Conservation (phyloP, 2,329 filamentous ascomycete species). For the Diaporthe helianthi region DNA sequence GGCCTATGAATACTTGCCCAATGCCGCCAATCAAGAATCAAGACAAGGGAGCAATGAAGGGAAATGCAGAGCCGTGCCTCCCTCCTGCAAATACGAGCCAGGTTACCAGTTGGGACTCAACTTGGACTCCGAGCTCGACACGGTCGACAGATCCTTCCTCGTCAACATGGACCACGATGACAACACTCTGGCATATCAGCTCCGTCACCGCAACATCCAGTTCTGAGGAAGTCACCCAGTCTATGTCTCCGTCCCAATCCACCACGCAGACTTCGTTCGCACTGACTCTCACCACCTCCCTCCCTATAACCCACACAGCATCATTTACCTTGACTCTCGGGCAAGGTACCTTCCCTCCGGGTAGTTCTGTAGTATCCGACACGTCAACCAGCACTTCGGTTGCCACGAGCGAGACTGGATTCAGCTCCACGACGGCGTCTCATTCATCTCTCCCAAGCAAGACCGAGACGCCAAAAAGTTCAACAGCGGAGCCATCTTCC, state of each 20-base stretch:
- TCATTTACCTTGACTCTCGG: background rate
- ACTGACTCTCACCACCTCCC: background rate
- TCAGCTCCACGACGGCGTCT: too few species aligned
- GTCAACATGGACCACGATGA: background rate
- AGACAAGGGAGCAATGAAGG: background rate
- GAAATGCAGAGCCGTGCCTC: background rate
- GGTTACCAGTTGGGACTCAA: constrained; percentile 13
- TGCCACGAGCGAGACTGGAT: background rate
- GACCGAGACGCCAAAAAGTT: background rate
- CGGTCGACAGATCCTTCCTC: background rate
- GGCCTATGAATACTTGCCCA: constrained; percentile 15
- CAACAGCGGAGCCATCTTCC: background rate
- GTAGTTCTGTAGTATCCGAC: background rate
- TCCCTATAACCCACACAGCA: background rate
- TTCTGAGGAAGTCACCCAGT: background rate
- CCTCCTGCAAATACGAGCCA: constrained; percentile 7
- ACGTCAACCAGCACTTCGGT: background rate
- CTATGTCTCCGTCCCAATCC: background rate
- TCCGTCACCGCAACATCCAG: background rate
- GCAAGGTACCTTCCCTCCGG: background rate
- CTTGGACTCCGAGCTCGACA: background rate
- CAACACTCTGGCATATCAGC: background rate
- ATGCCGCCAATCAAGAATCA: background rate
- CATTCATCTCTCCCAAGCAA: background rate
- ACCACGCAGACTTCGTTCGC: background rate